Base-by-base conservation (phyloP, 306 rosid species). In the Malus sylvestris region DNA sequence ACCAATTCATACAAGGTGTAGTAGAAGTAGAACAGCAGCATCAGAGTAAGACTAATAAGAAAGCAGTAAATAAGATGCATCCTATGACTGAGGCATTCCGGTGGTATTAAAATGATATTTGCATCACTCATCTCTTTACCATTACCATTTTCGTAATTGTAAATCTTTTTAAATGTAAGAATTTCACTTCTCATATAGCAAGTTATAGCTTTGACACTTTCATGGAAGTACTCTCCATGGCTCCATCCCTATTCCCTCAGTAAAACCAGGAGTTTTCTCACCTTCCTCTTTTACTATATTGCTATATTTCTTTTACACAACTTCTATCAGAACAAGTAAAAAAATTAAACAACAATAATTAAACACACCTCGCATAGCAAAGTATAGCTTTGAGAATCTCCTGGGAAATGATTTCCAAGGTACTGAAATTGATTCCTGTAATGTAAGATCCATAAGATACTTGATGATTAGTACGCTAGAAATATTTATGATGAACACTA, bases 351-450 rank as follows among this genome's bases (percentile, higher is more conserved):
- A 67, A 75, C 22, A 23, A 81, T 2, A 65, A 65, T 65, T 84
- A 27, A 82, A 46, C 83, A 15, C 55, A 96, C 98, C 99, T 96
- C 98, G 91, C 84, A 84, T 84, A 10, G 99, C 97, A 77, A 91
- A 96, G 85, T 84, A 92, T 25, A 92, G 81, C 85, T 92, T 92
- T 68, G 96, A 87, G 60, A 76, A 81, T 86, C 77, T 92, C 81
- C 82, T 76, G 58, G 87, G 97, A 86, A 91, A 87, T 67, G 60
- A 46, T 72, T 22, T 87, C 99, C 99, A 96, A 74, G 93, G 93
- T 53, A 96, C 89, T 23, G 90, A 91, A 73, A 91, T 61, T 76
- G 98, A 91, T 85, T 87, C 93, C 97, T 96, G 88, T 30, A 77
- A 77, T 14, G 52, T 68, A 81, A 74, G 66, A 44, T 29, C 45